A percentile compares a stretch with the other conserved stretches of the same genome.
Conservation (phyloP, 192 early-diverging fungal species). For the Coemansia sp. region DNA sequence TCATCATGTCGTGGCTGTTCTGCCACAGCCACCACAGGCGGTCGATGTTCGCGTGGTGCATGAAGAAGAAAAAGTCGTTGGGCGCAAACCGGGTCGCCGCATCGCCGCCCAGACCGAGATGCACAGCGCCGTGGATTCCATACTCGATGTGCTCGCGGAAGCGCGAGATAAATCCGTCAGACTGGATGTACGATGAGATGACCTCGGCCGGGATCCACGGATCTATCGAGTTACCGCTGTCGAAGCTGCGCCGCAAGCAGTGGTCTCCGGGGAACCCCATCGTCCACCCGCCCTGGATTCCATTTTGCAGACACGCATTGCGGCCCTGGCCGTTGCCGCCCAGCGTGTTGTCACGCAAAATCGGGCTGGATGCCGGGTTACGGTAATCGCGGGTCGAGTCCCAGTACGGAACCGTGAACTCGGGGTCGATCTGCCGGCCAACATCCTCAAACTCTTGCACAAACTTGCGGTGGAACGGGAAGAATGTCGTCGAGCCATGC, state of each 20-base stretch:
- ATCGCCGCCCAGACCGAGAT: conserved; percentile 53
- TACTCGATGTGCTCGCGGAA: conserved; percentile 54
- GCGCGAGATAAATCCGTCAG: conserved; percentile 10
- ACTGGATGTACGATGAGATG: conserved; percentile 44
- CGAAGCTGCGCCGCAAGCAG: conserved; percentile 34
- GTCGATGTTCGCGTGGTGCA: conserved; percentile 65
- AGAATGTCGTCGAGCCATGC: conserved; percentile 46
- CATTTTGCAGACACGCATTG: conserved; percentile 17
- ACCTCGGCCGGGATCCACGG: conserved; percentile 44
- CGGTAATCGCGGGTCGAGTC: conserved; percentile 37
- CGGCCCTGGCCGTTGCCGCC: conserved; percentile 41
- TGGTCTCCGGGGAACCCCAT: conserved; percentile 26
- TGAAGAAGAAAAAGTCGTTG: conserved; percentile 61
- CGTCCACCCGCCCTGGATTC: conserved; percentile 33
- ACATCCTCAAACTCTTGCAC: conserved; percentile 50
- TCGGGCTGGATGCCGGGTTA: conserved; percentile 28
- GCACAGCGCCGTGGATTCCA: conserved; percentile 47
- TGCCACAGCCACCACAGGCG: conserved; percentile 61
- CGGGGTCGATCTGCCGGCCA: conserved; percentile 29
- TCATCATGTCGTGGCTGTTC: conserved; percentile 20
- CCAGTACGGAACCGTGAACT: conserved; percentile 48
- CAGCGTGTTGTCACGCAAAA: conserved; percentile 18
- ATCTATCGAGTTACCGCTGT: conserved; percentile 18
- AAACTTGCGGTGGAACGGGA: conserved; percentile 53
- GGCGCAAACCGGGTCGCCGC: conserved; percentile 46